These are phyloP conservation scores for Aurifilum marmelostoma DNA, from an alignment of 2,329 filamentous ascomycete species.

Conservation along the genomic window DNA sequence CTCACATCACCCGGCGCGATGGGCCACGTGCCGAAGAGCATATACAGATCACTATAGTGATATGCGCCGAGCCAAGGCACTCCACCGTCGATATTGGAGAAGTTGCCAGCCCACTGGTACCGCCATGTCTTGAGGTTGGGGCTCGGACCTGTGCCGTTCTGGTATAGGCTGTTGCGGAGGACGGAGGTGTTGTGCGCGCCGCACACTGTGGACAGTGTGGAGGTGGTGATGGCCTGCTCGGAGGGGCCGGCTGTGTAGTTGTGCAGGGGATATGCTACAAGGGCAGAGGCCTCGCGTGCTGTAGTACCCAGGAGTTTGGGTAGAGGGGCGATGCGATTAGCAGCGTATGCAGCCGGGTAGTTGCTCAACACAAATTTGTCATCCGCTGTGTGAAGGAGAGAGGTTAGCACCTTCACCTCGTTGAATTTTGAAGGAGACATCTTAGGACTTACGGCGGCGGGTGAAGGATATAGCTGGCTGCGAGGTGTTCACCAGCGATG, in stretches of 20 bases:
- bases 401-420: too few species aligned
- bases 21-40: slow-evolving; percentile 22
- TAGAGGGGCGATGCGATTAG: slow-evolving; percentile 5
- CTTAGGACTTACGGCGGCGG: slow-evolving; percentile 27
- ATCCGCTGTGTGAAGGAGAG: slow-evolving; percentile 32
- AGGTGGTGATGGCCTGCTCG: slow-evolving; percentile 13
- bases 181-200: slow-evolving; percentile 20
- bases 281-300: slow-evolving; percentile 16
- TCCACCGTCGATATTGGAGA: slow-evolving; percentile 20
- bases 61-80: slow-evolving; percentile 26
- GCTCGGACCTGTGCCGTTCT: slow-evolving; percentile 8
- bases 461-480: slow-evolving; percentile 17
- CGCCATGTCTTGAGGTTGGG: slow-evolving; percentile 21
- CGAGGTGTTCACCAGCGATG: slow-evolving; percentile 16
- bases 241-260: slow-evolving; percentile 19
- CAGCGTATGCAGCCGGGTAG: slow-evolving; percentile 33
- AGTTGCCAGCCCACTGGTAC: slow-evolving; percentile 28
- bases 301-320: slow-evolving; percentile 24
- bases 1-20: slow-evolving; percentile 19
- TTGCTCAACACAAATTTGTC: slow-evolving; percentile 37
- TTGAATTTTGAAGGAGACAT: slow-evolving; percentile 13
- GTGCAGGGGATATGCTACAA: slow-evolving; percentile 16
- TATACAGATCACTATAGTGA: slow-evolving; percentile 23
- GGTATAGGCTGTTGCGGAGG: slow-evolving; percentile 16
- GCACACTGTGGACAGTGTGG: slow-evolving; percentile 12